These are phyloP conservation scores for Zoysia japonica DNA, from an alignment of 176 grass and related monocot genomes.

Conservation along the genomic window DNA sequence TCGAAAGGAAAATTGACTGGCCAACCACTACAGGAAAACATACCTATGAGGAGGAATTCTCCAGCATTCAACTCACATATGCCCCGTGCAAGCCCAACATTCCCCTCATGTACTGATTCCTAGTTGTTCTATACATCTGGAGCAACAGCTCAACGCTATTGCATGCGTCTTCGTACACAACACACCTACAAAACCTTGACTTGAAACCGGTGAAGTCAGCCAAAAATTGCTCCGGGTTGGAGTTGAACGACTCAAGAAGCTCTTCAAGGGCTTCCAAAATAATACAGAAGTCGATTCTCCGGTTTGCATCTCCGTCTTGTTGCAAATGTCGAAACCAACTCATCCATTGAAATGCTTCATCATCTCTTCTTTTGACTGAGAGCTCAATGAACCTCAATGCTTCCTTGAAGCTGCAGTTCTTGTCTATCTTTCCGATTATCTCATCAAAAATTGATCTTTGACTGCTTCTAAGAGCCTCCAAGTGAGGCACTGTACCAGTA, in stretches of 20 bases:
- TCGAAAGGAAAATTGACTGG: background rate
- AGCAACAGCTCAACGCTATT: conserved; percentile 46
- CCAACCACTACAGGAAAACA: background rate
- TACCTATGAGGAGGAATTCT: background rate
- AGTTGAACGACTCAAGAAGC: conserved; percentile 32
- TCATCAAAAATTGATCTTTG: conserved; percentile 57
- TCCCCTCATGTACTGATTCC: conserved; percentile 69
- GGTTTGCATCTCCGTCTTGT: conserved; percentile 3
- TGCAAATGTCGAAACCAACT: conserved; percentile 68
- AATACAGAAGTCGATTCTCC: conserved; percentile 54
- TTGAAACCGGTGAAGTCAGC: conserved; percentile 38
- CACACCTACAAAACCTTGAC: conserved; percentile 51
- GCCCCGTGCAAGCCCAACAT: conserved; percentile 65
- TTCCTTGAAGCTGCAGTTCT: conserved; percentile 38
- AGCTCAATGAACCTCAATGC: conserved; percentile 37
- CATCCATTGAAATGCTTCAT: conserved; percentile 72
- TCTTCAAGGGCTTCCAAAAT: conserved; percentile 36
- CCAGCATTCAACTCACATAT: background rate
- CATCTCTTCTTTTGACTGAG: conserved; percentile 36
- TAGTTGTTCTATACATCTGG: conserved; percentile 52
- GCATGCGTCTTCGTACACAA: conserved; percentile 53
- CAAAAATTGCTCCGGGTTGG: conserved; percentile 15
- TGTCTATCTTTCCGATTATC: conserved; percentile 46
- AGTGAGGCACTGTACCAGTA: background rate
- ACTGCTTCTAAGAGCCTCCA: conserved; percentile 8